Conservation (phyloP, 768 basidiomycete genomes). For the Fibroporia radiculosa region DNA sequence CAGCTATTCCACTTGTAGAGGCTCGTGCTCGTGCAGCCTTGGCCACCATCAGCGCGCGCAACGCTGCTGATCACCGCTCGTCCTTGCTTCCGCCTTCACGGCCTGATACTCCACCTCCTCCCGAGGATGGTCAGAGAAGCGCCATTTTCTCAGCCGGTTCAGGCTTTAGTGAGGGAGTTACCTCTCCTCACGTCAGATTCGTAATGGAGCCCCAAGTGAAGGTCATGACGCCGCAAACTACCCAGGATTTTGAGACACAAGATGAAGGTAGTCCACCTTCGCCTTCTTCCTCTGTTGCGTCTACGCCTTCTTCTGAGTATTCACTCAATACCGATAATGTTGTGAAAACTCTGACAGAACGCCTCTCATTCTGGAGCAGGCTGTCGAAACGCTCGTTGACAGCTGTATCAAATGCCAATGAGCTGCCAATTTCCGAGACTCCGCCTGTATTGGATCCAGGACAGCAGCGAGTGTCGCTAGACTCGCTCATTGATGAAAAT, state of each 20-base stretch:
- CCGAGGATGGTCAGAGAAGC: background rate
- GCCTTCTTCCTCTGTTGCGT: slow-evolving; percentile 33
- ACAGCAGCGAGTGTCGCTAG: slow-evolving; percentile 19
- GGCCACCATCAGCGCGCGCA: slow-evolving; percentile 39
- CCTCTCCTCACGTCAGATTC: slow-evolving; percentile 45
- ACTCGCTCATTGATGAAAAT: slow-evolving; percentile 18
- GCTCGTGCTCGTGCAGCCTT: slow-evolving; percentile 50
- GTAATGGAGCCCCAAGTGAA: slow-evolving; percentile 39
- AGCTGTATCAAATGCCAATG: background rate
- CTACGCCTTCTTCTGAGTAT: slow-evolving; percentile 44
- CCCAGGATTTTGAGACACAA: slow-evolving; percentile 13
- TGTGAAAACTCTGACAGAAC: slow-evolving; percentile 52
- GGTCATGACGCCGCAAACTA: slow-evolving; percentile 30
- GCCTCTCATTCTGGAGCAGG: slow-evolving; percentile 71
- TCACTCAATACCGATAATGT: slow-evolving; percentile 39
- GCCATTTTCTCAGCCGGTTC: slow-evolving; percentile 2
- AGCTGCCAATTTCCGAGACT: slow-evolving; percentile 10
- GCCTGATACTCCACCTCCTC: background rate
- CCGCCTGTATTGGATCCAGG: slow-evolving; percentile 7
- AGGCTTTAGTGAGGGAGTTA: slow-evolving; percentile 1
- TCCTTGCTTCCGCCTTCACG: slow-evolving; percentile 32
- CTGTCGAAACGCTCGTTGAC: slow-evolving; percentile 19
- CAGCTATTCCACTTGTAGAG: slow-evolving; percentile 64
- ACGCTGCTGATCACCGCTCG: slow-evolving; percentile 34
- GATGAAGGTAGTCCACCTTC: slow-evolving; percentile 15